Evolutionary conservation across 2,329 filamentous ascomycete species (phyloP), one percentile per base, ranked within the genome.

Genomic region (Alternaria atra): DNA sequence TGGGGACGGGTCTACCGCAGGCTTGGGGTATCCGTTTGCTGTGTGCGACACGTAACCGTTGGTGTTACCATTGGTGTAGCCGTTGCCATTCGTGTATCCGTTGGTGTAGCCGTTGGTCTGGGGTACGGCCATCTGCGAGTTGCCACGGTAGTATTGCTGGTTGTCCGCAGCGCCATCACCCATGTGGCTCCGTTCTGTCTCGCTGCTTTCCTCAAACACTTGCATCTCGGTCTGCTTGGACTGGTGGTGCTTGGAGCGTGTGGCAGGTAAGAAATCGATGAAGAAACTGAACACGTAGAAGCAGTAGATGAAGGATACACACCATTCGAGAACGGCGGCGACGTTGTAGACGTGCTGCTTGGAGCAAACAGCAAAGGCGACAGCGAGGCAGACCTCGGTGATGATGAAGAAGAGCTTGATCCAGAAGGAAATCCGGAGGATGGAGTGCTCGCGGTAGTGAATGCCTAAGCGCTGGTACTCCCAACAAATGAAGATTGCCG

Each of bases 381-480:
- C 84, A 64, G 87, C 89, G 8, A 99, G 87, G 17, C 78, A 81
- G 39, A 97, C 71, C 77, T 97, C 94, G 71, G 94, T 74, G 58
- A 97, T 73, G 75, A 98, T 90, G 80, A 99, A 98, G 60, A 78
- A 67, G 29, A 97, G 85, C 80, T 99, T 99, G 75, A 95, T 84
- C 86, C 89, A 94, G 83, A 98, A 98, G 58, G 91, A 95, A 61
- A 85, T 78, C 48, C 89, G 86, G 10, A 99, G 86, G 66, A 95
- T 82, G 55, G 84, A 86, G 79, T 94, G 87, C 61, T 93, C 82
- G 64, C 90, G 90, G 82, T 94, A 92, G 76, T 90, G 90, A 54
- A 90, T 88, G 27, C 93, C 93, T 1, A 98, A 85, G 2, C 92
- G 89, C 73, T 95, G 90, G 78, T 97, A 97, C 78, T 97, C 93